Percentiles rank a stretch among this genome's conserved stretches.
phyloP scores from a whole-genome alignment of 2,329 filamentous ascomycete genomes.

The Exophiala sp. region DNA sequence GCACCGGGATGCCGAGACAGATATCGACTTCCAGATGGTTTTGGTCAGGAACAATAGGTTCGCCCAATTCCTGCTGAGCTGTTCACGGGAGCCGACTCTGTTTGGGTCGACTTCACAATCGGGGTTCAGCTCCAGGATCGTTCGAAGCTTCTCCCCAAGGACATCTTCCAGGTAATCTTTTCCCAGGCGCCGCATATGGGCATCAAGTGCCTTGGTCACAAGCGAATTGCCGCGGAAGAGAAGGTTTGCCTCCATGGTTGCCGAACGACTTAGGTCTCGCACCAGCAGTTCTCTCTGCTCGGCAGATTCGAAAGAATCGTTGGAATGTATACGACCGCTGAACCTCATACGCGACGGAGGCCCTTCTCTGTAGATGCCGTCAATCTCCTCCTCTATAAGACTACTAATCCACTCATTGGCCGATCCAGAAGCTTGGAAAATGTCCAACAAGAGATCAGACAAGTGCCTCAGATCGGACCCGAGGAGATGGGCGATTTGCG shows the following conservation, averaged over 20 bases:
- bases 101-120: conserved; percentile 95
- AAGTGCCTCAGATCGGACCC: conserved; percentile 41
- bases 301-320: conserved; percentile 51
- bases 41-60: conserved; percentile 69
- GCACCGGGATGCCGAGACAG: conserved; percentile 65
- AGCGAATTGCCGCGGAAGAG: conserved; percentile 93
- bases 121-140: conserved; percentile 84
- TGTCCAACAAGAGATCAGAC: conserved; percentile 53
- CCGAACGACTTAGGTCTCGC: conserved; percentile 58
- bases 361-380: conserved; percentile 78
- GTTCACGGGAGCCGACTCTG: conserved; percentile 59
- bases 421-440: conserved; percentile 85
- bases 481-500: conserved; percentile 73
- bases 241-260: conserved; percentile 76
- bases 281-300: conserved; percentile 58
- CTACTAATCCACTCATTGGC: conserved; percentile 87
- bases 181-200: conserved; percentile 89
- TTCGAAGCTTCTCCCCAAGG: conserved; percentile 73
- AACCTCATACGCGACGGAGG: conserved; percentile 58
- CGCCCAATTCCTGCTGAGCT: conserved; percentile 77
- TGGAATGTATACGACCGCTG: conserved; percentile 58
- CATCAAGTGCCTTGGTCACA: conserved; percentile 85
- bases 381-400: conserved; percentile 93
- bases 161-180: conserved; percentile 88
- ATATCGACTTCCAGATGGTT: conserved; percentile 79